Evolutionary conservation across 139 green algal species (phyloP).

Genomic region (Micractinium sp.): DNA sequence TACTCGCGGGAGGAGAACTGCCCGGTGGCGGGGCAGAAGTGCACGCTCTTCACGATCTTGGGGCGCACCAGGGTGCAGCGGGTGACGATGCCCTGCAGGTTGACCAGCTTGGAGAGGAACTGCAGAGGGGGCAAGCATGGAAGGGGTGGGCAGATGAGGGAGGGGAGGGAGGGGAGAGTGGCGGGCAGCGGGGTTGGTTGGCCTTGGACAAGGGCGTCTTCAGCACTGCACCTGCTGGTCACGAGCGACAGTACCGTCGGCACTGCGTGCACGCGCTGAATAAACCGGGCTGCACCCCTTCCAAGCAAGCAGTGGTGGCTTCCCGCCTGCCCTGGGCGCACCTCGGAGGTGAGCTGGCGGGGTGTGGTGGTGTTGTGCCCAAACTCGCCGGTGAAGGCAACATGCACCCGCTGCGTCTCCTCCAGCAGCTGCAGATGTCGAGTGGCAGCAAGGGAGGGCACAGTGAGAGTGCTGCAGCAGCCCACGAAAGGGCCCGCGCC

Average conservation of each 20-base stretch:
- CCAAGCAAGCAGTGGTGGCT: neutral
- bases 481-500: too few relatives aligned
- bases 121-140: neutral
- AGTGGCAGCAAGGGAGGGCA: neutral
- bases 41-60: constrained; percentile 89
- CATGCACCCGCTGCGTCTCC: constrained; percentile 56
- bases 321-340: neutral
- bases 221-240: neutral
- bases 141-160: neutral
- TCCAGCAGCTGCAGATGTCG: constrained; percentile 44
- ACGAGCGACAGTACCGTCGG: neutral
- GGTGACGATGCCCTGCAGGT: constrained; percentile 96
- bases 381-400: constrained; percentile 93
- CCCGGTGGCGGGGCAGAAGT: constrained; percentile 88
- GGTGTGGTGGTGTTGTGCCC: constrained; percentile 87
- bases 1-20: constrained; percentile 84
- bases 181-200: neutral
- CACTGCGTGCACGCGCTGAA: too few relatives aligned
- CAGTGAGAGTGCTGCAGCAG: neutral
- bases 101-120: constrained; percentile 87
- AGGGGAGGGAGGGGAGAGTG: neutral
- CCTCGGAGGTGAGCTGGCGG: constrained; percentile 74
- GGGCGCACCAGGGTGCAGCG: constrained; percentile 88
- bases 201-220: neutral
- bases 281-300: neutral